These are phyloP conservation scores for Ulota crispa DNA, from an alignment of 225 moss, liverwort and hornwort species.

Conservation along the genomic window DNA sequence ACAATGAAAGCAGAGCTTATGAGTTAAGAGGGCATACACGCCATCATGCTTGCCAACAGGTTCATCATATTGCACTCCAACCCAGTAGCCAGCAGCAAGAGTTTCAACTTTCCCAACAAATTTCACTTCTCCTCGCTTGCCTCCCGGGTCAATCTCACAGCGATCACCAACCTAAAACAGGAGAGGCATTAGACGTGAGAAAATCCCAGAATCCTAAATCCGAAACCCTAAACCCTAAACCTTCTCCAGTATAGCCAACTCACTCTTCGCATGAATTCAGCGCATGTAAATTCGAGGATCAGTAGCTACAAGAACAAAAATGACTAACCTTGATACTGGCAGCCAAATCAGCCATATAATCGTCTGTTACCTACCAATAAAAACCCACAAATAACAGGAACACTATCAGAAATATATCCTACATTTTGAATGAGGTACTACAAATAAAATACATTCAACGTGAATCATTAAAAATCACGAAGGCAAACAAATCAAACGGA, in stretches of 20 bases:
- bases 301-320: neutral
- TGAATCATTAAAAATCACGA: neutral
- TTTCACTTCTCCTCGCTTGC: slow-evolving; percentile 89
- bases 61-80: slow-evolving; percentile 97
- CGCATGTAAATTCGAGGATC: neutral
- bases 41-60: slow-evolving; percentile 99
- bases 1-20: neutral
- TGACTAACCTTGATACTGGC: slow-evolving; percentile 55
- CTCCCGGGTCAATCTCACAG: slow-evolving; percentile 96
- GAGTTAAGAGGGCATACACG: slow-evolving; percentile 53
- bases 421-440: slow-evolving; percentile 4
- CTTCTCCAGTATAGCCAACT: neutral
- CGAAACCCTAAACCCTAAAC: neutral
- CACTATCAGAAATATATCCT: neutral
- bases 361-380: slow-evolving; percentile 62
- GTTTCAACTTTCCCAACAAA: slow-evolving; percentile 82
- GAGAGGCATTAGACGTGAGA: neutral
- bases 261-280: neutral
- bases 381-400: neutral
- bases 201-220: neutral
- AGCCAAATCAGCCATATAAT: slow-evolving; percentile 74
- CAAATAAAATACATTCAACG: slow-evolving; percentile 1
- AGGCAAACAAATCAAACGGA: neutral
- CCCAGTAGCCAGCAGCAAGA: slow-evolving; percentile 82
- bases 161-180: slow-evolving; percentile 78